Base-by-base conservation (phyloP, 805 yeast genomes). In the Cyberlindnera xylosilytica region DNA sequence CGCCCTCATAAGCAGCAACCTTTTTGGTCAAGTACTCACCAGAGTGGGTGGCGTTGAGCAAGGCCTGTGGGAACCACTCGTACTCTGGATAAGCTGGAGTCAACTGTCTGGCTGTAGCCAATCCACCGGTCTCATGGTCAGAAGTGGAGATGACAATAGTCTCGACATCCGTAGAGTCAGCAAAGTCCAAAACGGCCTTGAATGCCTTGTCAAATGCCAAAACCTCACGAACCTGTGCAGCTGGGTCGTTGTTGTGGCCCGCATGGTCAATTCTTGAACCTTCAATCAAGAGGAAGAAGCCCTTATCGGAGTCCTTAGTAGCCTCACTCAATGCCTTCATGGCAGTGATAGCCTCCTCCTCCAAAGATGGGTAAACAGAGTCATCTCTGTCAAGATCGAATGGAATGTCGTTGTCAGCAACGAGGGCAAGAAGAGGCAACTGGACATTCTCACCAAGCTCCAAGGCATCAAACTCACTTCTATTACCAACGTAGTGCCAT, bases 101-200 rank as follows among this genome's bases (percentile, higher is more conserved):
- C 29, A 85, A 63, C 68, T 90, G 97, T 64, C 90, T 78, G 0
- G 96, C 88, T 35, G 87, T 76, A n/a, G 85, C 84, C 50, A 90
- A 72, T 0, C 97, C 98, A 49, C 98, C 98, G 20, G 97, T 90
- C 62, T 90, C 98, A 68, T 90, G 98, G 62, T 90, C 97, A 19
- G 95, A 83, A 2, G 96, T 88, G 20, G 91, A 79, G 32, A 90
- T 70, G 31, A 87, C 74, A 34, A 84, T 69, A 3, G 96, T 87
- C 53, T 88, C 96, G 11, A 76, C 79, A 38, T 84, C 87, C 2
- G 84, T 57, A 8, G 70, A 59, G 52, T 83, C 79, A 29, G 83
- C 86, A 60, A 79, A 88, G 32, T 85, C 78, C 40, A 78, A 64
- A 3, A 83, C 96, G 10, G 87, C 84, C 47, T 74, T 63, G 65